Conservation (phyloP, 2,329 filamentous ascomycete genomes). For the Fusarium sp. region DNA sequence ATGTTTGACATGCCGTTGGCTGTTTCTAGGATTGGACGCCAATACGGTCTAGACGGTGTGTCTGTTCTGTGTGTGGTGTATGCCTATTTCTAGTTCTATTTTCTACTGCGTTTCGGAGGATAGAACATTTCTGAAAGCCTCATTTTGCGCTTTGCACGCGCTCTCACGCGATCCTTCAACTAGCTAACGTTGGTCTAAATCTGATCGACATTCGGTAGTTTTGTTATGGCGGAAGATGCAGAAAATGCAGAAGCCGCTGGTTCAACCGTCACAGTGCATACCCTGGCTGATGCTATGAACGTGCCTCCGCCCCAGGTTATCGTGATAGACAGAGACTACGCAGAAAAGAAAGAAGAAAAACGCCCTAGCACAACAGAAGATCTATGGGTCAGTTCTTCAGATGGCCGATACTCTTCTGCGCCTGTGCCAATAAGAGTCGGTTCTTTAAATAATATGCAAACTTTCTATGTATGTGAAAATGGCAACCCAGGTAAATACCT, state of each 20-base stretch:
- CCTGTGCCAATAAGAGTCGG: conserved; percentile 60
- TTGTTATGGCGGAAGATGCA: conserved; percentile 33
- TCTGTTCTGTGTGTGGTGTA: conserved; percentile 23
- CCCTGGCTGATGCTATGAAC: conserved; percentile 35
- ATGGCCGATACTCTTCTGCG: conserved; percentile 59
- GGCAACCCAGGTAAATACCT: not conserved
- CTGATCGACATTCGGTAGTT: not conserved
- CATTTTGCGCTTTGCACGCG: conserved; percentile 14
- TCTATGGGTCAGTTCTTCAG: conserved; percentile 61
- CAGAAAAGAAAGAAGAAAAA: conserved; percentile 23
- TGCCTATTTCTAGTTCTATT: conserved; percentile 9
- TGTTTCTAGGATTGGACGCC: conserved; percentile 18
- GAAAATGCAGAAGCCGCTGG: conserved; percentile 26
- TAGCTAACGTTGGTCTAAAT: not conserved
- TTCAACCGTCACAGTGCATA: conserved; percentile 30
- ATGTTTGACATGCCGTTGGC: conserved; percentile 39
- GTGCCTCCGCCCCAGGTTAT: conserved; percentile 38
- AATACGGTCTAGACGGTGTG: conserved; percentile 32
- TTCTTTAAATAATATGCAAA: conserved; percentile 53
- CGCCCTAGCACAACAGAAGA: conserved; percentile 53
- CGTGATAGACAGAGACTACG: conserved; percentile 39
- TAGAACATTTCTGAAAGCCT: conserved; percentile 27
- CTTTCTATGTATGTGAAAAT: conserved; percentile 49
- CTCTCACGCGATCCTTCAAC: conserved; percentile 2
- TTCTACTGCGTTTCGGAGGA: conserved; percentile 18